These are phyloP conservation scores for Ophiostoma australiae DNA, from an alignment of 2,329 filamentous ascomycete species.

Conservation along the genomic window DNA sequence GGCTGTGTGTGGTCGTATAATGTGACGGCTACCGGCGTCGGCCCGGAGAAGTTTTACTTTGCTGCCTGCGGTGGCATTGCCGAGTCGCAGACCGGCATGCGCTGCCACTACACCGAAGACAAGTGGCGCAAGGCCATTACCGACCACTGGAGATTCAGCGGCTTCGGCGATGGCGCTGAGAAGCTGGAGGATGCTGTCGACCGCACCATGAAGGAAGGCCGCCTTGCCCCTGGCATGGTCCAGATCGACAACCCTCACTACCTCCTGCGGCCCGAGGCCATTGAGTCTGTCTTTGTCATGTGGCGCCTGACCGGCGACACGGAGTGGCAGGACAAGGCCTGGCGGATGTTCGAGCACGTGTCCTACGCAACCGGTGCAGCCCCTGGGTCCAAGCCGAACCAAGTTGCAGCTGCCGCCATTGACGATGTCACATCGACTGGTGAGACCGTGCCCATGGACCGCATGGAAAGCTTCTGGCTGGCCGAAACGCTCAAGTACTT, in stretches of 20 bases:
- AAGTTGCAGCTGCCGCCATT: slow-evolving; percentile 59
- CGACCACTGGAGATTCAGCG: slow-evolving; percentile 24
- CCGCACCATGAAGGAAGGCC: slow-evolving; percentile 39
- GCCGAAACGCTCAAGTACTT: slow-evolving; percentile 65
- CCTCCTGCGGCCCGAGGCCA: slow-evolving; percentile 69
- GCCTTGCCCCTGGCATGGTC: slow-evolving; percentile 52
- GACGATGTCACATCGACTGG: slow-evolving; percentile 54
- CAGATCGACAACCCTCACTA: slow-evolving; percentile 54
- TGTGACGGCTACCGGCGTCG: slow-evolving; percentile 52
- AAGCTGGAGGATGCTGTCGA: slow-evolving; percentile 33
- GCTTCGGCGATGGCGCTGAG: slow-evolving; percentile 15
- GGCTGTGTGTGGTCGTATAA: slow-evolving; percentile 63
- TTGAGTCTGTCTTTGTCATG: slow-evolving; percentile 75
- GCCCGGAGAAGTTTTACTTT: slow-evolving; percentile 56
- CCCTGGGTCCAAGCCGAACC: slow-evolving; percentile 16
- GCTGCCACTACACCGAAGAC: slow-evolving; percentile 29
- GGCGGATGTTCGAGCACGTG: slow-evolving; percentile 67
- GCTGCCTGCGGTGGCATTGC: slow-evolving; percentile 36
- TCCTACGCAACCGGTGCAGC: slow-evolving; percentile 56
- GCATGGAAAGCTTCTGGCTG: slow-evolving; percentile 74
- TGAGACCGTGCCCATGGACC: slow-evolving; percentile 44
- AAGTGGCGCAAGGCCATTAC: slow-evolving; percentile 31
- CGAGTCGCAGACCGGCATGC: slow-evolving; percentile 28
- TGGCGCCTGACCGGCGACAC: slow-evolving; percentile 66
- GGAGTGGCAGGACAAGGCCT: slow-evolving; percentile 62